phyloP scores from a whole-genome alignment of 345 rosid genomes.

The thale cress (Arabidopsis thaliana) region DNA sequence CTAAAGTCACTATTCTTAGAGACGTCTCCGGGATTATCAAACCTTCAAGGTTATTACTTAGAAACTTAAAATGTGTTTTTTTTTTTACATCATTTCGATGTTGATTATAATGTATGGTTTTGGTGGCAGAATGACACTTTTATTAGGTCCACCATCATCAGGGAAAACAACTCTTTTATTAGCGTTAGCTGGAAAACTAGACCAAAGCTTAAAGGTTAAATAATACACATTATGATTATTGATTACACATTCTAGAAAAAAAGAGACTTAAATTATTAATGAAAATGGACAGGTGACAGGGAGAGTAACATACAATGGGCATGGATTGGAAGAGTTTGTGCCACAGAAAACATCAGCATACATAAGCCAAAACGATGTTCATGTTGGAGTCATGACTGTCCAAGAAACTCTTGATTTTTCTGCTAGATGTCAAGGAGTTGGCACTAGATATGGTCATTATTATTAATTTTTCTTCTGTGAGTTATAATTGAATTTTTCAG shows the following conservation, averaged over 20 bases:
- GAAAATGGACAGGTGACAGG: slow-evolving; percentile 63
- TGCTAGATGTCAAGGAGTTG: slow-evolving; percentile 92
- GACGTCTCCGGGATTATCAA: slow-evolving; percentile 76
- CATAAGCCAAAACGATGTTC: slow-evolving; percentile 93
- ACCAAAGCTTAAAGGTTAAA: slow-evolving; percentile 63
- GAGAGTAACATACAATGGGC: slow-evolving; percentile 73
- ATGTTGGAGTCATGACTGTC: slow-evolving; percentile 85
- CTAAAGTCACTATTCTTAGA: slow-evolving; percentile 78
- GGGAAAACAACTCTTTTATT: slow-evolving; percentile 83
- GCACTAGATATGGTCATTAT: slow-evolving; percentile 76
- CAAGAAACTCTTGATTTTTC: slow-evolving; percentile 95
- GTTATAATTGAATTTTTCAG: background rate
- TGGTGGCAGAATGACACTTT: slow-evolving; percentile 66
- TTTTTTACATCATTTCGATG: background rate
- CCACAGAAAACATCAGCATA: slow-evolving; percentile 91
- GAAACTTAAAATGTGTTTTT: background rate
- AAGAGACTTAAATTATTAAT: background rate
- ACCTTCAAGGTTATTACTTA: slow-evolving; percentile 65
- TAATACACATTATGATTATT: background rate
- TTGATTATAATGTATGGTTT: slow-evolving; percentile 19
- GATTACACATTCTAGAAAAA: background rate
- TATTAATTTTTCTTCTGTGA: background rate
- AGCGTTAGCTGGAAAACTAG: slow-evolving; percentile 84
- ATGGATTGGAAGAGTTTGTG: slow-evolving; percentile 66
- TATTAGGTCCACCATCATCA: slow-evolving; percentile 91